phyloP scores from a whole-genome alignment of 2,329 filamentous ascomycete genomes.

The Calonectria hawksworthii region DNA sequence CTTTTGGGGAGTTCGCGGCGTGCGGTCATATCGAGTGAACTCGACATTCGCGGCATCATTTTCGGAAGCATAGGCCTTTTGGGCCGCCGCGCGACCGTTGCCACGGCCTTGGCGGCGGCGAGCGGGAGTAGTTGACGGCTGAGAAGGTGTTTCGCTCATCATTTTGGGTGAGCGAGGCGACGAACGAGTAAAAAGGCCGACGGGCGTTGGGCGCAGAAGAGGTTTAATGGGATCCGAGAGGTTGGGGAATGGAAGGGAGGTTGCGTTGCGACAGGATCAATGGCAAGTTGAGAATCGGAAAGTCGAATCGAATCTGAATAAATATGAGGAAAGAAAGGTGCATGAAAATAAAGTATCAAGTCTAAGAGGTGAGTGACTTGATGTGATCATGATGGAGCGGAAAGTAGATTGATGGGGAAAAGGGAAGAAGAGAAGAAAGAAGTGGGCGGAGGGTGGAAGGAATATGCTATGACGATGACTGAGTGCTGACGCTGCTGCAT shows the following conservation, averaged over 20 bases:
- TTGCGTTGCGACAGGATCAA: conserved; percentile 33
- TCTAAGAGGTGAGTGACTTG: conserved; percentile 37
- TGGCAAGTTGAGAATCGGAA: conserved; percentile 33
- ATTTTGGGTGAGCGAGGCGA: conserved; percentile 24
- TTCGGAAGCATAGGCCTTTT: conserved; percentile 72
- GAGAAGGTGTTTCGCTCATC: conserved; percentile 53
- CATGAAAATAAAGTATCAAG: conserved; percentile 39
- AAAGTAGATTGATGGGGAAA: conserved; percentile 33
- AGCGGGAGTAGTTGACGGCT: conserved; percentile 51
- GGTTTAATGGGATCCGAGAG: conserved; percentile 5
- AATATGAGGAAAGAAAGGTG: conserved; percentile 31
- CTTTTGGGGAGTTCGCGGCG: conserved; percentile 65
- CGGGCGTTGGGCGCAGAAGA: conserved; percentile 6
- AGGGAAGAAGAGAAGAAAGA: conserved; percentile 29
- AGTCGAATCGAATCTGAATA: conserved; percentile 34
- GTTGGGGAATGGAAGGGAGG: conserved; percentile 22
- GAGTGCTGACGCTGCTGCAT: conserved; percentile 21
- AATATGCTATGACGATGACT: conserved; percentile 36
- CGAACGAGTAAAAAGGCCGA: conserved; percentile 13
- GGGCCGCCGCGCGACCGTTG: conserved; percentile 56
- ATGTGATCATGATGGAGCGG: conserved; percentile 45
- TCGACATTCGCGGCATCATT: conserved; percentile 59
- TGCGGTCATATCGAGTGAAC: conserved; percentile 50
- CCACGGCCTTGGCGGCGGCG: conserved; percentile 57
- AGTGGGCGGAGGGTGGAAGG: conserved; percentile 19